These are phyloP conservation scores for Microstroma glucosiphilum DNA, from an alignment of 1,284 basidiomycete species.

Conservation along the genomic window DNA sequence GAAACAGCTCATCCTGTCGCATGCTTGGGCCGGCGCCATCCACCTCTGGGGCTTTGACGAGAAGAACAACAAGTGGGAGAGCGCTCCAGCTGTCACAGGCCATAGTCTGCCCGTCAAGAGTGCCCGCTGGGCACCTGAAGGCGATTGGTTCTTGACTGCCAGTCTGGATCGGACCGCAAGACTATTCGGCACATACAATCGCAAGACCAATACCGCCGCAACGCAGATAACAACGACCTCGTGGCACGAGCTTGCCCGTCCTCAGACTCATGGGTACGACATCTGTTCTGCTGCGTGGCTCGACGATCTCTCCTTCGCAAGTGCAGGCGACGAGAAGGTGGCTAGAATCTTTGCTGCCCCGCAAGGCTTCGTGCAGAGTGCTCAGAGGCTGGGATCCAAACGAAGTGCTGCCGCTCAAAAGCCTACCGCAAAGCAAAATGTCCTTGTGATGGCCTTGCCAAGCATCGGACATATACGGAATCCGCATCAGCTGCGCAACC, in stretches of 20 bases:
- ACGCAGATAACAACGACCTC: constrained; percentile 7
- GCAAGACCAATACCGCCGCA: neutral
- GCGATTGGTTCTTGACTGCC: constrained; percentile 37
- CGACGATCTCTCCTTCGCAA: constrained; percentile 40
- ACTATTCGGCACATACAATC: constrained; percentile 20
- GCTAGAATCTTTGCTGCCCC: constrained; percentile 45
- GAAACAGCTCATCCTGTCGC: constrained; percentile 28
- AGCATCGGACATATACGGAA: neutral
- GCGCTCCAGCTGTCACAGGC: constrained; percentile 25
- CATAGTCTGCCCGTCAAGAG: constrained; percentile 36
- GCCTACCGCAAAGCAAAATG: constrained; percentile 6
- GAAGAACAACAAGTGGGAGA: constrained; percentile 17
- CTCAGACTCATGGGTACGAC: constrained; percentile 48
- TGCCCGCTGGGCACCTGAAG: constrained; percentile 41
- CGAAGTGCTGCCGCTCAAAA: neutral
- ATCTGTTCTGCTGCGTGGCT: constrained; percentile 39
- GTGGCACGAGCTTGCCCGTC: constrained; percentile 49
- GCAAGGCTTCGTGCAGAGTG: constrained; percentile 36
- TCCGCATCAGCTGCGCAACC: constrained; percentile 15
- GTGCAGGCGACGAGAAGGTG: constrained; percentile 50
- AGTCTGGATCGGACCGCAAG: constrained; percentile 45
- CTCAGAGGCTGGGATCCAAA: constrained; percentile 2
- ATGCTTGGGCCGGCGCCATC: constrained; percentile 45
- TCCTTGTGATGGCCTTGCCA: constrained; percentile 11
- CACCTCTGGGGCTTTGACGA: constrained; percentile 28